A percentile compares a stretch with the other conserved stretches of the same genome.
Evolutionary conservation across 2,329 filamentous ascomycete genomes (phyloP).

Genomic region (Leptographium flavum): DNA sequence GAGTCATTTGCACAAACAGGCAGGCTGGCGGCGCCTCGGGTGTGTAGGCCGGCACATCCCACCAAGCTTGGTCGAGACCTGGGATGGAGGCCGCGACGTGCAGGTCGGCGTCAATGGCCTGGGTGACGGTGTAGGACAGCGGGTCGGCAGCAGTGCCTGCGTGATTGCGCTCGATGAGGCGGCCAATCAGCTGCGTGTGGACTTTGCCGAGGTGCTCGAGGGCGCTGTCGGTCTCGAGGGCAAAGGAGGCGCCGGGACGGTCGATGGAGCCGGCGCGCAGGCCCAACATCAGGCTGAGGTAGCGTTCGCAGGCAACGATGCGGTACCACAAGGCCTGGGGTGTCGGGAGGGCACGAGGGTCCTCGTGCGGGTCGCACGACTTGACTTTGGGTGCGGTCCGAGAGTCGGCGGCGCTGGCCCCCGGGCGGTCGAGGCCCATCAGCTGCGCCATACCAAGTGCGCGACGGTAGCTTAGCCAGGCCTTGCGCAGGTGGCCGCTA

Average conservation of each 20-base stretch:
- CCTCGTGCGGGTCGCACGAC: constrained; percentile 22
- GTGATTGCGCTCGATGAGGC: constrained; percentile 35
- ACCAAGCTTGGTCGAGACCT: constrained; percentile 32
- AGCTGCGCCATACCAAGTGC: constrained; percentile 36
- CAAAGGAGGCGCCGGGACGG: constrained; percentile 10
- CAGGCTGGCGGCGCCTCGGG: constrained; percentile 10
- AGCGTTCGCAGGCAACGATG: constrained; percentile 34
- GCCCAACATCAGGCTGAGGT: constrained; percentile 35
- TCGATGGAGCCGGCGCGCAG: constrained; percentile 29
- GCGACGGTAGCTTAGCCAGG: constrained; percentile 36
- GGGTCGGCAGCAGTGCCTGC: constrained; percentile 21
- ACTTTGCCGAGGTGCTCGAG: constrained; percentile 29
- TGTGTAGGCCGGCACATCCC: constrained; percentile 23
- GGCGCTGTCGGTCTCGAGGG: constrained; percentile 16
- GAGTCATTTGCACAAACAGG: constrained; percentile 17
- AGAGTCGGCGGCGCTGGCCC: too few relatives aligned
- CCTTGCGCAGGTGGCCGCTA: constrained; percentile 36
- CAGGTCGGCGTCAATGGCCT: constrained; percentile 32
- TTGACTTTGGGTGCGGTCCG: constrained; percentile 20
- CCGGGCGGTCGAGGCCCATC: constrained; percentile 34
- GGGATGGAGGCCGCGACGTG: constrained; percentile 21
- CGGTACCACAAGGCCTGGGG: constrained; percentile 30
- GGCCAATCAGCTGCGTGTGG: constrained; percentile 26
- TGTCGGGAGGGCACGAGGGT: constrained; percentile 17
- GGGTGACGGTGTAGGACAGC: constrained; percentile 24